These are phyloP conservation scores for Raphanus hybrid DNA, from an alignment of 441 rosid genomes.

Conservation along the genomic window DNA sequence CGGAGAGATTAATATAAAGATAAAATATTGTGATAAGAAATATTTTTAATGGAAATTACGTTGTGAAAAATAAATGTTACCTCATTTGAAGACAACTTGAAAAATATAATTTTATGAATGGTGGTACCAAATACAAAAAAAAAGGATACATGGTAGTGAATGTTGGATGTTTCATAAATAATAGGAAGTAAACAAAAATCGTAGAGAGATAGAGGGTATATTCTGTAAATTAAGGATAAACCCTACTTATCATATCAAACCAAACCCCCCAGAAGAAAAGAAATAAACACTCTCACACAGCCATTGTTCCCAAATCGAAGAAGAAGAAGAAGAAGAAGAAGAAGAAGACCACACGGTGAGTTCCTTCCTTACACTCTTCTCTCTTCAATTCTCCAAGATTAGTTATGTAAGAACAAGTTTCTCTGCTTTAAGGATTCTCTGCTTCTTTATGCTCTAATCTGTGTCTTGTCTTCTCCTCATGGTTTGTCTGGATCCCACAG, in stretches of 20 bases:
- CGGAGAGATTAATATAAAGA: background rate
- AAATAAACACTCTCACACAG: background rate
- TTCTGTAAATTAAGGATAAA: conserved; percentile 33
- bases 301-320: background rate
- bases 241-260: conserved; percentile 39
- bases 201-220: background rate
- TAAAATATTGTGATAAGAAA: background rate
- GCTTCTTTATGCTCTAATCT: too few species aligned
- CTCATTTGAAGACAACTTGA: background rate
- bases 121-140: background rate
- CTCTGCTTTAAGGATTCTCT: background rate
- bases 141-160: background rate
- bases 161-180: background rate
- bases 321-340: background rate
- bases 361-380: background rate
- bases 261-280: background rate
- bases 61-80: background rate
- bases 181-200: background rate
- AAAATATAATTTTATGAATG: background rate
- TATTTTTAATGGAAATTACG: too few species aligned
- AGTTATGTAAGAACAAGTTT: background rate
- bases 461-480: too few species aligned
- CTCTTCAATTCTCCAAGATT: background rate
- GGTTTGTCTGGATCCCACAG: too few species aligned
- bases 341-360: background rate